These are phyloP conservation scores for Phytophthora brassicae DNA, from an alignment of 352 stramenopile species.

Conservation along the genomic window DNA sequence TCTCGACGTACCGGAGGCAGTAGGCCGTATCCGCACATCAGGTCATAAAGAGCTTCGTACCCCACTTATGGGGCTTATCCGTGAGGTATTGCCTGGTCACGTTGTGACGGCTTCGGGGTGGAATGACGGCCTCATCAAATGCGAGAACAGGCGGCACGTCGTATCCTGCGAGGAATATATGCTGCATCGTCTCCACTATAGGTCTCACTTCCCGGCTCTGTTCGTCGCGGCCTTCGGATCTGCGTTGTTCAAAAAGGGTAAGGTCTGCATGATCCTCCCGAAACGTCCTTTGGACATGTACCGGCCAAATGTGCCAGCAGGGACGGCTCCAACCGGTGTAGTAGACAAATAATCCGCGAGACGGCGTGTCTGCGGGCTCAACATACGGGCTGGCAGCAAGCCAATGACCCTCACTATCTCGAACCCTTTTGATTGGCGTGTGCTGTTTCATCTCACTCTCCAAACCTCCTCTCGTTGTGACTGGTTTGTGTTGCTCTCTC, in stretches of 20 bases:
- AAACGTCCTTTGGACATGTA: constrained; percentile 16
- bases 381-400: constrained; percentile 7
- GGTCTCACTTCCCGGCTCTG: constrained; percentile 8
- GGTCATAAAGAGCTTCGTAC: constrained; percentile 11
- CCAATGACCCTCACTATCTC: constrained; percentile 19
- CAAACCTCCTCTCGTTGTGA: not conserved
- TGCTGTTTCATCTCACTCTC: constrained; percentile 3
- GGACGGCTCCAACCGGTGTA: constrained; percentile 1
- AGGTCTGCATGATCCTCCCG: constrained; percentile 12
- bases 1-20: constrained; percentile 4
- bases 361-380: constrained; percentile 4
- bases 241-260: constrained; percentile 15
- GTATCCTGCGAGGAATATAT: not conserved
- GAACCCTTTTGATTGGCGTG: constrained; percentile 12
- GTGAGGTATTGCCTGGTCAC: constrained; percentile 1
- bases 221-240: constrained; percentile 1
- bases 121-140: not conserved
- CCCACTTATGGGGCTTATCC: constrained; percentile 12
- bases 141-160: not conserved
- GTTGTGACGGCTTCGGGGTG: not conserved
- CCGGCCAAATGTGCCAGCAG: constrained; percentile 13
- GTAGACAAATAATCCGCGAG: constrained; percentile 16
- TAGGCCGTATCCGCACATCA: constrained; percentile 4
- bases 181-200: constrained; percentile 3
- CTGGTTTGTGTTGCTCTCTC: not conserved